Conservation (phyloP, 176 grass and related monocot species). For the Eleusine indica region DNA sequence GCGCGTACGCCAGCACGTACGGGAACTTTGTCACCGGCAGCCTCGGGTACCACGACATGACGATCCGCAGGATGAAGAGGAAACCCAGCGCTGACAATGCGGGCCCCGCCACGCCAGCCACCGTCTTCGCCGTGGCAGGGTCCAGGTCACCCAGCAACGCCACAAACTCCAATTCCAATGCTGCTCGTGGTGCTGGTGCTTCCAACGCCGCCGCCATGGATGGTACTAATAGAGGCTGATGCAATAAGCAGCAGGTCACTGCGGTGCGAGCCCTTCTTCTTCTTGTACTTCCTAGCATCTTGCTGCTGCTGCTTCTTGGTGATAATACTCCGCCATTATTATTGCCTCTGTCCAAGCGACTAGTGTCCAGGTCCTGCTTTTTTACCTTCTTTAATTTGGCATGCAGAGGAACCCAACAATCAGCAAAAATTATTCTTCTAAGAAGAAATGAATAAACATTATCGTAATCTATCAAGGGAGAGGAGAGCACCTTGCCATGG, state of each 20-base stretch:
- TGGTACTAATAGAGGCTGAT: too few species aligned
- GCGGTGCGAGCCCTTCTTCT: not conserved
- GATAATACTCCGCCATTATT: too few species aligned
- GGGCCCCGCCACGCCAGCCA: conserved; percentile 59
- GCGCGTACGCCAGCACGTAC: conserved; percentile 88
- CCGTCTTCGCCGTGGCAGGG: conserved; percentile 64
- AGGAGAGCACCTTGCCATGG: not conserved
- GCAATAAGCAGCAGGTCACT: not conserved
- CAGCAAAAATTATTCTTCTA: too few species aligned
- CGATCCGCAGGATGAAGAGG: conserved; percentile 78
- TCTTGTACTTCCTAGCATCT: not conserved
- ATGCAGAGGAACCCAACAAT: too few species aligned
- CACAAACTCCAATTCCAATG: not conserved
- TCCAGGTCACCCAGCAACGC: conserved; percentile 58
- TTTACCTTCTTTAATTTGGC: too few species aligned
- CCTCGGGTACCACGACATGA: conserved; percentile 98
- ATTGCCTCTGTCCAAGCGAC: not conserved
- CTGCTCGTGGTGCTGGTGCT: too few species aligned
- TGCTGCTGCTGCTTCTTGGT: too few species aligned
- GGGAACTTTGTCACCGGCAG: conserved; percentile 76
- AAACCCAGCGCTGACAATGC: conserved; percentile 78
- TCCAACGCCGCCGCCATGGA: not conserved
- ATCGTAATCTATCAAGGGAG: too few species aligned
- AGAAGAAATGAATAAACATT: too few species aligned
- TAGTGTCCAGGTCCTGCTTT: not conserved